Evolutionary conservation across 2,329 filamentous ascomycete species (phyloP).

Genomic region (Metarhizium brunneum): DNA sequence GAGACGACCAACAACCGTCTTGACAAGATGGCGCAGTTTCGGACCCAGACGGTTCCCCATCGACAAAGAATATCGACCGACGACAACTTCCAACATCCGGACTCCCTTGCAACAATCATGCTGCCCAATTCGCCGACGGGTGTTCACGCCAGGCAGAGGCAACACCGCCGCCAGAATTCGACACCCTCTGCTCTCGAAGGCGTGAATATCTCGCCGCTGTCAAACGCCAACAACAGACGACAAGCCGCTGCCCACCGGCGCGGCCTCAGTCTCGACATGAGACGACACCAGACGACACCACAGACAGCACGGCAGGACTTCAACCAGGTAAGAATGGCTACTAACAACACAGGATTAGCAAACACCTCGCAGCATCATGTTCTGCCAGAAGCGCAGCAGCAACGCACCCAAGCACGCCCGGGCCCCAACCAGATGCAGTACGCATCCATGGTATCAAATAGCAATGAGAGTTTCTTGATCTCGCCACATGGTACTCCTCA

Average conservation of each 20-base stretch:
- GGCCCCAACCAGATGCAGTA: conserved; percentile 33
- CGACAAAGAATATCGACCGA: conserved; percentile 39
- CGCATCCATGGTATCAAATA: conserved; percentile 21
- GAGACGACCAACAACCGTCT: background rate
- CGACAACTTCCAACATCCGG: conserved; percentile 45
- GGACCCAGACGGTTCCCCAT: conserved; percentile 39
- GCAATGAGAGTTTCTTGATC: conserved; percentile 46
- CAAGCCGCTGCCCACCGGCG: conserved; percentile 55
- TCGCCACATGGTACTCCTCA: conserved; percentile 48
- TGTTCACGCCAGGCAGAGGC: conserved; percentile 50
- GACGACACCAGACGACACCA: conserved; percentile 40
- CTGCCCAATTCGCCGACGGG: conserved; percentile 66
- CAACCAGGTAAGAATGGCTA: conserved; percentile 40
- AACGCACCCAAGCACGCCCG: conserved; percentile 68
- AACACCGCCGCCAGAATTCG: conserved; percentile 79
- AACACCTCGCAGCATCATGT: conserved; percentile 56
- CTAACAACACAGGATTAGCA: conserved; percentile 48
- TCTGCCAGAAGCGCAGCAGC: conserved; percentile 86
- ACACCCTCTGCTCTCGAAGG: conserved; percentile 71
- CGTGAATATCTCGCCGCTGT: conserved; percentile 58
- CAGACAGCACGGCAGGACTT: conserved; percentile 22
- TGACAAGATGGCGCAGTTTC: conserved; percentile 23
- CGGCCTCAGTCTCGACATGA: conserved; percentile 75
- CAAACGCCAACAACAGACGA: conserved; percentile 36
- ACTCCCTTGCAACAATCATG: conserved; percentile 65